Evolutionary conservation across 1,284 basidiomycete genomes (phyloP), one percentile per base, ranked within the genome.

Genomic region (Ceratobasidium papillatum): DNA sequence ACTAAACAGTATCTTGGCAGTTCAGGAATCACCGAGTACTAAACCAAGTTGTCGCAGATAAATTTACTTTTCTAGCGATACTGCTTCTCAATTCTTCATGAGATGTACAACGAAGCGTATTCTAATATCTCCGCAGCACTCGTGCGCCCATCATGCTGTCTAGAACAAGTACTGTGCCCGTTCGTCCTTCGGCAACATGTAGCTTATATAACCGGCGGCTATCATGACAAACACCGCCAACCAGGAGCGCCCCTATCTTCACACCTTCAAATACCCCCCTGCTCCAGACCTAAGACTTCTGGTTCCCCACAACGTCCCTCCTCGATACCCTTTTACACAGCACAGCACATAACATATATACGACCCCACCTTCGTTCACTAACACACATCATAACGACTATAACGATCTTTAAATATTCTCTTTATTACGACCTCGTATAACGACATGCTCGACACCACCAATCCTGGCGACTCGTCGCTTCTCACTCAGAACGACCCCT

Each of bases 351-450:
- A 25, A 19, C 25, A 34, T 25, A 32, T 32, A 47, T 41, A 34
- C 58, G 12, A 25, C 27, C n/a, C 27, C 45, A 64, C 62, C 45
- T 32, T 64, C 62, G 43, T 64, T 64, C 49, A 59, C 14, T 14
- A 4, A 62, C 45, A 49, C 27, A 64, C 25, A 64, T 43, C 34
- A 19, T 34, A 17, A 47, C 62, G 27, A 49, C 27, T 47, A 64
- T 25, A n/a, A 49, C 62, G 4, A 45, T 64, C 62, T n/a, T 47
- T 49, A 27, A 49, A 34, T 11, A 9, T 25, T 49, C 22, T 9
- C 22, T 43, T 62, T 27, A 41, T 49, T 17, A 47, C 30, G 27
- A 45, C 14, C 27, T 49, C 34, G 36, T 41, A 25, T 11, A 49
- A 34, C 43, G 17, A 27, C 30, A 64, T 64, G 62, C 27, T 49